Conservation (phyloP, 2,329 filamentous ascomycete species). For the Paraphaeosphaeria minitans region DNA sequence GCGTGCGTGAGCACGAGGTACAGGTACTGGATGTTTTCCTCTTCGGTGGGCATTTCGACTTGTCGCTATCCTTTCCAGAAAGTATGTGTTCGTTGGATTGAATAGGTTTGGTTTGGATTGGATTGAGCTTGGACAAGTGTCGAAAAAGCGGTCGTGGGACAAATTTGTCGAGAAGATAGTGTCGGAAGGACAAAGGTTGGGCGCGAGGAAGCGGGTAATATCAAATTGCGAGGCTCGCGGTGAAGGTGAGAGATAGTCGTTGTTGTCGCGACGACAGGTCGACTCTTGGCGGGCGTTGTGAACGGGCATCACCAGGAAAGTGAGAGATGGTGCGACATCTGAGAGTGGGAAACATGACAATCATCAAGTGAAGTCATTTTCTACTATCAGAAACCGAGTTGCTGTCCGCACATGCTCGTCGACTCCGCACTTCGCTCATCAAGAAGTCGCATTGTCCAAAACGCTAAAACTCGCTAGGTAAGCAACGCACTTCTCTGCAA, state of each 20-base stretch:
- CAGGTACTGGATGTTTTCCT: conserved; percentile 38
- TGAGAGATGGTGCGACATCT: neutral
- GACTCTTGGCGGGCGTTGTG: conserved; percentile 11
- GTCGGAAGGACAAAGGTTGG: neutral
- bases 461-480: conserved; percentile 3
- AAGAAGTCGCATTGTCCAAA: neutral
- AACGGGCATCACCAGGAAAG: neutral
- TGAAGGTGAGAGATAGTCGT: conserved; percentile 17
- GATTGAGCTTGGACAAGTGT: neutral
- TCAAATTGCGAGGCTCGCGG: conserved; percentile 1
- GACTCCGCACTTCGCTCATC: neutral
- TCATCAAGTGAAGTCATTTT: no score
- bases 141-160: neutral
- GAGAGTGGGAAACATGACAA: neutral
- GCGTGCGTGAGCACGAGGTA: conserved; percentile 36
- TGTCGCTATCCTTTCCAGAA: no score
- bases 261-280: conserved; percentile 14
- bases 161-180: neutral
- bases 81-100: no score
- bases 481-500: neutral
- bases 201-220: neutral
- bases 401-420: neutral
- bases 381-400: no score
- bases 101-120: no score
- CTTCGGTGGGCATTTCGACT: conserved; percentile 32